A percentile compares a stretch with the other conserved stretches of the same genome.
Conservation (phyloP, 805 yeast genomes). For the Ogataea dorogensis region DNA sequence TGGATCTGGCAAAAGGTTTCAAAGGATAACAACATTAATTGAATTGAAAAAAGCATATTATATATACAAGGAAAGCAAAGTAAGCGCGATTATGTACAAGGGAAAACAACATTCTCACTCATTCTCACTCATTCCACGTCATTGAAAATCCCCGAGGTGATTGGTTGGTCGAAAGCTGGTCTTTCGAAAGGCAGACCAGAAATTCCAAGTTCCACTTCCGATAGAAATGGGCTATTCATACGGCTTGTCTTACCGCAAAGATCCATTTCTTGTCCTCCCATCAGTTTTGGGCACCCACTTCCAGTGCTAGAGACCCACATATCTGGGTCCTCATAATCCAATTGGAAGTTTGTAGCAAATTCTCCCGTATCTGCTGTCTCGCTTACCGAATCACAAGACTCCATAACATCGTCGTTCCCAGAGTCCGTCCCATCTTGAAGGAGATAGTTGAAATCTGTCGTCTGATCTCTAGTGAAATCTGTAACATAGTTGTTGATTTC, state of each 20-base stretch:
- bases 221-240: not conserved
- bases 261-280: too few relatives aligned
- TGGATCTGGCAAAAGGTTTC: constrained; percentile 48
- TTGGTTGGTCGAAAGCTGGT: not conserved
- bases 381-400: constrained; percentile 11
- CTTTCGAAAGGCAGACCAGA: not conserved
- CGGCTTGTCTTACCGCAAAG: not conserved
- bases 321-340: constrained; percentile 1
- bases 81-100: constrained; percentile 6
- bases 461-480: not conserved
- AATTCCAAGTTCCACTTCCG: not conserved
- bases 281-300: too few relatives aligned
- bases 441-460: not conserved
- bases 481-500: not conserved
- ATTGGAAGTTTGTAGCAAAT: too few relatives aligned
- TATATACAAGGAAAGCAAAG: constrained; percentile 2
- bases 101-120: not conserved
- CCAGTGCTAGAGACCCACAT: constrained; percentile 3
- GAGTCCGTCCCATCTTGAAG: not conserved
- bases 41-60: constrained; percentile 3
- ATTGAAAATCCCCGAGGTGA: constrained; percentile 1
- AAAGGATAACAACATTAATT: constrained; percentile 24
- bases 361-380: too few relatives aligned
- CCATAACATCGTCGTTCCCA: constrained; percentile 5
- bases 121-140: constrained; percentile 3